Evolutionary conservation across 805 yeast species (phyloP).

Genomic region (Blastobotrys americana): DNA sequence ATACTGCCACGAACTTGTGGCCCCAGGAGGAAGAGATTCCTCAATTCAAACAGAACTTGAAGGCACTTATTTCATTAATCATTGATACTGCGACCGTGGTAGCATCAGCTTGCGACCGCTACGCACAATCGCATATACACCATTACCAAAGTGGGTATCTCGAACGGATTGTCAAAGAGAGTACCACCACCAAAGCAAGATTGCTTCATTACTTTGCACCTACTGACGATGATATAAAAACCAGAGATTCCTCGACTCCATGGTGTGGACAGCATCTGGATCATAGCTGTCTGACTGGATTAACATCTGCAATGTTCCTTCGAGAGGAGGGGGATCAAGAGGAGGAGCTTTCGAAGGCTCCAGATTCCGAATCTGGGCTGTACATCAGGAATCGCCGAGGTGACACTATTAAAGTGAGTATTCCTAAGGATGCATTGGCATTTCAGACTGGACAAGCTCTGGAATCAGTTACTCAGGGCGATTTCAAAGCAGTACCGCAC

Average conservation of each 20-base stretch:
- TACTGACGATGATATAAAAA: slow-evolving; percentile 7
- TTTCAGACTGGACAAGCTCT: slow-evolving; percentile 56
- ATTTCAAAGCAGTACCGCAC: slow-evolving; percentile 54
- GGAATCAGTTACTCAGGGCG: slow-evolving; percentile 42
- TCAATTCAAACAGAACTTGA: slow-evolving; percentile 22
- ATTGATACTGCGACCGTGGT: slow-evolving; percentile 43
- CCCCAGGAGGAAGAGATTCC: slow-evolving; percentile 32
- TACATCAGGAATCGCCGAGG: slow-evolving; percentile 44
- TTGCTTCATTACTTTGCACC: slow-evolving; percentile 47
- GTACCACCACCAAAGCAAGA: slow-evolving; percentile 53
- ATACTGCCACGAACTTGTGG: slow-evolving; percentile 49
- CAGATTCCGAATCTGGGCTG: slow-evolving; percentile 44
- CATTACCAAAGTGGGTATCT: slow-evolving; percentile 35
- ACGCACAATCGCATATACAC: slow-evolving; percentile 28
- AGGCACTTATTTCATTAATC: slow-evolving; percentile 37
- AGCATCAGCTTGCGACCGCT: slow-evolving; percentile 49
- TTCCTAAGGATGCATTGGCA: slow-evolving; percentile 50
- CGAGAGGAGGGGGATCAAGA: slow-evolving; percentile 30
- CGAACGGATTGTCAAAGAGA: slow-evolving; percentile 39
- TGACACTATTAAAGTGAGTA: slow-evolving; percentile 41
- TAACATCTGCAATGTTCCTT: slow-evolving; percentile 47
- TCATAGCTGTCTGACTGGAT: slow-evolving; percentile 53
- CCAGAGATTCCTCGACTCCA: slow-evolving; percentile 26
- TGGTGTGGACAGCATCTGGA: slow-evolving; percentile 63
- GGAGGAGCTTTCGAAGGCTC: slow-evolving; percentile 26